Percentiles rank a stretch among this genome's conserved stretches.
Conservation (phyloP, 345 rosid species). For the Aquilaria malaccensis region DNA sequence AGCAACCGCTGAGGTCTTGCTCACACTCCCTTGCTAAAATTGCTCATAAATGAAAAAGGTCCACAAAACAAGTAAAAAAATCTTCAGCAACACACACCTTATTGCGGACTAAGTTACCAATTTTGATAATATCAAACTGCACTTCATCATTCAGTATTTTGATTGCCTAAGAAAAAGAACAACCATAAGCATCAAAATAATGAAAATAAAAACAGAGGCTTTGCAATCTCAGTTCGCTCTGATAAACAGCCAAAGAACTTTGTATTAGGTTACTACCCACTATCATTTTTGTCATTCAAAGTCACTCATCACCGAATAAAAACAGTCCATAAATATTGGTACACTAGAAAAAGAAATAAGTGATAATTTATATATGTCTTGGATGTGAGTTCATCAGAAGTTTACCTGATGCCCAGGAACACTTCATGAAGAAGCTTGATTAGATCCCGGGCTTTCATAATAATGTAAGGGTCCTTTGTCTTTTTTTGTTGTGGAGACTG, state of each 20-base stretch:
- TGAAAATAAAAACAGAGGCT: not conserved
- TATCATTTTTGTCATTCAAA: not conserved
- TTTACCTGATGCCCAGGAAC: conserved; percentile 93
- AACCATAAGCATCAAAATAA: conserved; percentile 8
- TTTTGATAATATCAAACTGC: conserved; percentile 90
- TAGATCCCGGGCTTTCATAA: conserved; percentile 83
- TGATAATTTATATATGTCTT: no score
- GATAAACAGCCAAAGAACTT: not conserved
- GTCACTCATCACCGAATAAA: no score
- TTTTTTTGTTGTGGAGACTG: conserved; percentile 79
- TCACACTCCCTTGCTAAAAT: no score
- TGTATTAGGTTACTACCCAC: no score
- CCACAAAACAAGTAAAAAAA: no score
- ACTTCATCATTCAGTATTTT: conserved; percentile 71
- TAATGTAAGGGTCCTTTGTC: conserved; percentile 83
- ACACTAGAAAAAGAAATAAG: no score
- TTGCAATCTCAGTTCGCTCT: no score
- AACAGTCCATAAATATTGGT: no score
- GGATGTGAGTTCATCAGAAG: not conserved
- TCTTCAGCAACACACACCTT: conserved; percentile 37
- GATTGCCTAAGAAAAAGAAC: conserved; percentile 49
- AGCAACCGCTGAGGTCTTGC: no score
- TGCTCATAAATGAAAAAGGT: no score
- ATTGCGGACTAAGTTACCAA: conserved; percentile 70
- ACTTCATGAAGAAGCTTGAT: conserved; percentile 87